These are phyloP conservation scores for Zostera marina DNA, from an alignment of 116 monocot genomes.

Conservation along the genomic window DNA sequence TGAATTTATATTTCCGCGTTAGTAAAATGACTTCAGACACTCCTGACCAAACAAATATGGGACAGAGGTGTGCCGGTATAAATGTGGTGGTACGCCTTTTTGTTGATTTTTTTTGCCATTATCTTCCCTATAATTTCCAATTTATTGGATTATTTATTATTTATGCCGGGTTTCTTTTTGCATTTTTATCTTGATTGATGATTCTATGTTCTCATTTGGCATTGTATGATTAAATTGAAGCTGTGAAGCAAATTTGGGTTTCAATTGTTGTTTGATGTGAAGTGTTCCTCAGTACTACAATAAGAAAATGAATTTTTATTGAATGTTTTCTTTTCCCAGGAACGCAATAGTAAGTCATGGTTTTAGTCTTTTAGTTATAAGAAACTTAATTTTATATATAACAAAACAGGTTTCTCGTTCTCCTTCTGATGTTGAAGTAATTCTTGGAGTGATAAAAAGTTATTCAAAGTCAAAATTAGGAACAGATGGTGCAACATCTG, in stretches of 20 bases:
- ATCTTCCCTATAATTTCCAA: too few species aligned
- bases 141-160: too few species aligned
- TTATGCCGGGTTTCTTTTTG: too few species aligned
- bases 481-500: slow-evolving; percentile 28
- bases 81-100: slow-evolving; percentile 39
- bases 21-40: slow-evolving; percentile 16
- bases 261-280: not conserved
- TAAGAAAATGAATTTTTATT: not conserved
- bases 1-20: slow-evolving; percentile 71
- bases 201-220: not conserved
- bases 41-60: slow-evolving; percentile 21
- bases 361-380: not conserved
- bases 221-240: not conserved
- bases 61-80: slow-evolving; percentile 35
- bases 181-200: not conserved
- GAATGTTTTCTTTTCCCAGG: not conserved
- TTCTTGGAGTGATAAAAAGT: slow-evolving; percentile 58
- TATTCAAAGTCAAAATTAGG: slow-evolving; percentile 47
- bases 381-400: not conserved
- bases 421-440: slow-evolving; percentile 72
- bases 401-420: slow-evolving; percentile 46
- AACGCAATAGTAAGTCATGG: not conserved
- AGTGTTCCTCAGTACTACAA: not conserved
- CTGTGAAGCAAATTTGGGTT: not conserved
- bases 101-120: not conserved